These are phyloP conservation scores for Cercospora citrullina DNA, from an alignment of 2,329 filamentous ascomycete species.

Conservation along the genomic window DNA sequence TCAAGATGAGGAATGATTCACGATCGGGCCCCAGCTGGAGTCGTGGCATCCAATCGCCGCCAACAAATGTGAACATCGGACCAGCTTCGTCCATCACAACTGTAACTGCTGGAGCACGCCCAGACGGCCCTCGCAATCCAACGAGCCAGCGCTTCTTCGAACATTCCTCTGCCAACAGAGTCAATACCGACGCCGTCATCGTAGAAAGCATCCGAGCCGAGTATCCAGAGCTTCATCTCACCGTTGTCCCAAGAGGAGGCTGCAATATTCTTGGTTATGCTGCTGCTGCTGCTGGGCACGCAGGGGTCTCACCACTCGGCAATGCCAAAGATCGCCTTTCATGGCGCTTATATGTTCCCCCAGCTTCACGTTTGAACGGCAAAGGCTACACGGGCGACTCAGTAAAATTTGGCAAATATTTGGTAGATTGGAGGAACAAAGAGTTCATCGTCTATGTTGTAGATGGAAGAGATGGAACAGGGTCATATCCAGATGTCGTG, in stretches of 20 bases:
- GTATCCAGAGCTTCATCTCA: conserved; percentile 49
- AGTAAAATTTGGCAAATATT: conserved; percentile 48
- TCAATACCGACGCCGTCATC: conserved; percentile 48
- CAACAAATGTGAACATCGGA: neutral
- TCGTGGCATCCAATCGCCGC: neutral
- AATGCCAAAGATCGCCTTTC: conserved; percentile 44
- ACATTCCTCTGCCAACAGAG: conserved; percentile 45
- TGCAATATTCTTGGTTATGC: conserved; percentile 48
- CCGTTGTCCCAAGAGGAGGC: conserved; percentile 39
- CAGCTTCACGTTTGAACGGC: conserved; percentile 42
- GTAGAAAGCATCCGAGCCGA: conserved; percentile 48
- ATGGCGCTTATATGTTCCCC: conserved; percentile 43
- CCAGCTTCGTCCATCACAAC: conserved; percentile 24
- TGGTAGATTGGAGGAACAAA: conserved; percentile 48
- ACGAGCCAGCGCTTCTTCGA: conserved; percentile 45
- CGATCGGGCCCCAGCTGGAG: neutral
- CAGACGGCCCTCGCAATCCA: conserved; percentile 37
- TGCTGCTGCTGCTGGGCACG: conserved; percentile 45
- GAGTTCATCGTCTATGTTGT: conserved; percentile 48
- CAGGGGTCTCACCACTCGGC: conserved; percentile 44
- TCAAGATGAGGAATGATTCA: conserved; percentile 8
- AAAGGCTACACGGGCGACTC: conserved; percentile 42
- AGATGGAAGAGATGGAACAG: conserved; percentile 43
- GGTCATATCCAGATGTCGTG: conserved; percentile 37
- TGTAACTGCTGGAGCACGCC: conserved; percentile 8